phyloP scores from a whole-genome alignment of 2,329 filamentous ascomycete genomes.

The Bipolaris victoriae region DNA sequence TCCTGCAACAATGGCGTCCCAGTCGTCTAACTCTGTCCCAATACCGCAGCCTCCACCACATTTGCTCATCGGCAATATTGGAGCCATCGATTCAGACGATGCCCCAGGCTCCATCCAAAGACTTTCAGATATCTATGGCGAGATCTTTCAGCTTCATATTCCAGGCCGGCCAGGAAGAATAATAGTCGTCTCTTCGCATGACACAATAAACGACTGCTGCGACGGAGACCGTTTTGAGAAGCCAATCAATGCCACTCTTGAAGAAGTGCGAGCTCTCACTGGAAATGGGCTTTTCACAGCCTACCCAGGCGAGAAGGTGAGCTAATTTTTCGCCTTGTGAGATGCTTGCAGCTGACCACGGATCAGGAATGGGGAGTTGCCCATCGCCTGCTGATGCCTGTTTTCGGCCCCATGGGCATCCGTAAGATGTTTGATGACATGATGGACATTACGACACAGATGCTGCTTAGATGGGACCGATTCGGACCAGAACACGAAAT shows the following conservation, averaged over 20 bases:
- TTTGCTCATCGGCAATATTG: conserved; percentile 8
- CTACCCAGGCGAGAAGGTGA: conserved; percentile 10
- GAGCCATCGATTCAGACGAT: conserved; percentile 9
- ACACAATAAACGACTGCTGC: conserved; percentile 14
- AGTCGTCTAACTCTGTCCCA: conserved; percentile 6
- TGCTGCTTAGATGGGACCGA: conserved; percentile 14
- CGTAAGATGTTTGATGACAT: conserved; percentile 13
- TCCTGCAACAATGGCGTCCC: conserved; percentile 4
- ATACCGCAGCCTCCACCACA: conserved; percentile 14
- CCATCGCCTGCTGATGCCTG: conserved; percentile 10
- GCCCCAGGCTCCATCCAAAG: conserved; percentile 7
- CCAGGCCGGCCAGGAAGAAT: conserved; percentile 9
- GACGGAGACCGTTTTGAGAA: conserved; percentile 12
- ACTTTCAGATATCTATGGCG: conserved; percentile 15
- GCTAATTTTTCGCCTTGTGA: background rate
- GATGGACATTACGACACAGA: conserved; percentile 13
- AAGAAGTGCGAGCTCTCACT: conserved; percentile 10
- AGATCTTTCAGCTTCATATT: conserved; percentile 11
- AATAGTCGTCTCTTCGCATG: conserved; percentile 11
- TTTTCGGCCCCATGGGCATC: conserved; percentile 15
- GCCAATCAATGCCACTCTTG: conserved; percentile 11
- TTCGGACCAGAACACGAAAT: conserved; percentile 14
- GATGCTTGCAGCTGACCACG: background rate
- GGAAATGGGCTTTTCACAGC: conserved; percentile 14
- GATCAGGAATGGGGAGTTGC: conserved; percentile 9